Evolutionary conservation across 2,329 filamentous ascomycete species (phyloP).

Genomic region (Penicillium brasilianum): DNA sequence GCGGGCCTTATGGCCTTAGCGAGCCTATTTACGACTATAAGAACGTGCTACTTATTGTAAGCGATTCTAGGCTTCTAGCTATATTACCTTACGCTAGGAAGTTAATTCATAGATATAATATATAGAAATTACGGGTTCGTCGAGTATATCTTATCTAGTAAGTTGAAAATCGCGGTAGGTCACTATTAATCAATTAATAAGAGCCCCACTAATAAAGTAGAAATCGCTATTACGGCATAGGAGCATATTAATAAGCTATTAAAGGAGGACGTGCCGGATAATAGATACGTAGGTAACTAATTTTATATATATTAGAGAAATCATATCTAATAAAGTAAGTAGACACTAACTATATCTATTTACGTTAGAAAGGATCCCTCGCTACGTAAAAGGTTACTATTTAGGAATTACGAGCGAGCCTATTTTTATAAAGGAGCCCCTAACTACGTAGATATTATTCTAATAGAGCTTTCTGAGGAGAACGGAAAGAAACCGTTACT

Average conservation of each 20-base stretch:
- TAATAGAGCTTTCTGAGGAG: neutral
- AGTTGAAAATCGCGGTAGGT: neutral
- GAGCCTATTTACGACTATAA: neutral
- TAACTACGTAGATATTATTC: neutral
- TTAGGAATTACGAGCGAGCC: neutral
- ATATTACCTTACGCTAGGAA: neutral
- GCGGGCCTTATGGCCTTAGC: neutral
- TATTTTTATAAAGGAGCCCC: neutral
- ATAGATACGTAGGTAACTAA: neutral
- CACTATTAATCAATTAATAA: neutral
- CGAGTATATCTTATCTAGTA: neutral
- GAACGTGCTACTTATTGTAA: neutral
- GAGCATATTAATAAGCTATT: neutral
- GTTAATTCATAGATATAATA: neutral
- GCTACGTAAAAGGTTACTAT: neutral
- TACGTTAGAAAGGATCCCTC: neutral
- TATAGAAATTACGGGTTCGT: neutral
- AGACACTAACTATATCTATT: neutral
- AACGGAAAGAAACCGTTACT: neutral
- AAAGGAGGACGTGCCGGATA: neutral
- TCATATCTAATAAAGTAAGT: neutral
- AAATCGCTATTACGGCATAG: neutral
- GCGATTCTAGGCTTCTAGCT: neutral
- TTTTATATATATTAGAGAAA: neutral
- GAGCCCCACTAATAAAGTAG: neutral